Base-by-base conservation (phyloP, 768 basidiomycete genomes). In the Porphyrellus cyaneotinctus region DNA sequence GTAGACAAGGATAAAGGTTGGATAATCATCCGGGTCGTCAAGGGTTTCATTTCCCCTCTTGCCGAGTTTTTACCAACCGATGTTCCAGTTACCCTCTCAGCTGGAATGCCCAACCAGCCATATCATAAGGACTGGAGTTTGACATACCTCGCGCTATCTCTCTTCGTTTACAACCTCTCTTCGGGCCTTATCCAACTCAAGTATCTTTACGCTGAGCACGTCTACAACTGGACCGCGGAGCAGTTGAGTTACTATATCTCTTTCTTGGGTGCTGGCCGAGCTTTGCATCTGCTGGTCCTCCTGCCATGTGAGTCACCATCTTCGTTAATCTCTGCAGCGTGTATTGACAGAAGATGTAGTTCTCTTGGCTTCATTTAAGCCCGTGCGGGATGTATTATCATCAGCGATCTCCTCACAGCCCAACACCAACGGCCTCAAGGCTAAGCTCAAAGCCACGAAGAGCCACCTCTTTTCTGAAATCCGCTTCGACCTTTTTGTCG, bases 231-330 rank as follows among this genome's bases (percentile, higher is more conserved):
- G 88, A 77, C 75, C 14, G 77, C 86, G 12, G 79, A 79, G 33
- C 74, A 87, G 78, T 63, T 90, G 56, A 85, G 87, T 42, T 84
- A 85, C 63, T 90, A 88, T 59, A 85, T 90, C 71, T 85, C 87
- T 0, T 76, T 81, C 20, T 72, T 86, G 52, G 88, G 87, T 67
- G 76, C 77, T 28, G 66, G 79, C 10, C 80, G 88, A 26, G 87
- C 87, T 1, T 62, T 82, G 49, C 78, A 88, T 60, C 73, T 89
- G 1, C 75, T 91, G 7, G 55, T 89, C 26, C 60, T 90, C 59
- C 74, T 90, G 38, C 88, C 88, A 6, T 73, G 87, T 87, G 68
- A 64, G 83, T 72, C 23, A 18, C 41, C 10, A 12, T 15, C 20
- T 24, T n/a, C 41, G 39, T 31, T 46, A 70, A 26, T 58, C 75